These are phyloP conservation scores for Trichoderma atroviride DNA, from an alignment of 2,329 filamentous ascomycete species.

Conservation along the genomic window DNA sequence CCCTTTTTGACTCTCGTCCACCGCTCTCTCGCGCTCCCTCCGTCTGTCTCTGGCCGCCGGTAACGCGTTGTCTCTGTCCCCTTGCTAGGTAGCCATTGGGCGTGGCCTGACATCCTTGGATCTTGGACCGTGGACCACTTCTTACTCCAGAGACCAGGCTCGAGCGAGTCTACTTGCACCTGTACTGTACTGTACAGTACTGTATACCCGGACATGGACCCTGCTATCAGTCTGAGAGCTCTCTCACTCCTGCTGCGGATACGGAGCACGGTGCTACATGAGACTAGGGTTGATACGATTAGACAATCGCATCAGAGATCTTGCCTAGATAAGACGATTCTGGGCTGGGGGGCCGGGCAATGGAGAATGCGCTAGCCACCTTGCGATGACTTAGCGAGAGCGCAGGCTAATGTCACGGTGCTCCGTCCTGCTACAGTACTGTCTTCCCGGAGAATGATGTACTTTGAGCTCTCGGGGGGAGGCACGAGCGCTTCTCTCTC, in stretches of 20 bases:
- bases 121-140: neutral
- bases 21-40: conserved; percentile 23
- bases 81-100: conserved; percentile 4
- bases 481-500: conserved; percentile 4
- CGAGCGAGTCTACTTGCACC: neutral
- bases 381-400: conserved; percentile 24
- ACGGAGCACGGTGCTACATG: conserved; percentile 14
- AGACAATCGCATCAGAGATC: conserved; percentile 27
- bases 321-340: conserved; percentile 25
- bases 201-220: neutral
- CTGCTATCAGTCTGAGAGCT: conserved; percentile 16
- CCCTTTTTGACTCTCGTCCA: conserved; percentile 17
- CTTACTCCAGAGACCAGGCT: neutral
- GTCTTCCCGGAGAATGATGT: neutral
- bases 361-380: conserved; percentile 19
- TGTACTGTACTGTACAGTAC: neutral
- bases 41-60: conserved; percentile 2
- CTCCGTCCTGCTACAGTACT: neutral
- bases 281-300: conserved; percentile 24
- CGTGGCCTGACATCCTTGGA: conserved; percentile 11
- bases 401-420: conserved; percentile 4
- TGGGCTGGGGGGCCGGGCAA: conserved; percentile 20
- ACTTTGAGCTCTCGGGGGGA: conserved; percentile 3
- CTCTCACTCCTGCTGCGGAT: conserved; percentile 7
- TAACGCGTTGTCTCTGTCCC: neutral